These are phyloP conservation scores for Microbotryomycetes sp. DNA, from an alignment of 1,284 basidiomycete genomes.

Conservation along the genomic window DNA sequence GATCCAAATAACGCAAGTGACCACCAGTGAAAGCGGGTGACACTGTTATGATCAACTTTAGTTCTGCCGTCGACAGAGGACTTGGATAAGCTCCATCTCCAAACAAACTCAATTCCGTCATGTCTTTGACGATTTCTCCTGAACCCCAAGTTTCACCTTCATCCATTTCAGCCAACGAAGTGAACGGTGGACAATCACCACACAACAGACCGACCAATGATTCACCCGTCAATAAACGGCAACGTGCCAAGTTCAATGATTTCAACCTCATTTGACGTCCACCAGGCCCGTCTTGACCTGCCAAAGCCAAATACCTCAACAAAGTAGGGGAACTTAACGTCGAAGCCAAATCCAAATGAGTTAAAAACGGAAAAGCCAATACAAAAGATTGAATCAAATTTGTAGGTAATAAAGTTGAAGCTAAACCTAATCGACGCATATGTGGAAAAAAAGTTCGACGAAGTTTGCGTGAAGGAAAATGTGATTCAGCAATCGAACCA, in stretches of 20 bases:
- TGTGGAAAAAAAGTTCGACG: slow-evolving; percentile 55
- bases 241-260: slow-evolving; percentile 81
- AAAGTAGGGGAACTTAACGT: slow-evolving; percentile 72
- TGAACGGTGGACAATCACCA: slow-evolving; percentile 31
- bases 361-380: slow-evolving; percentile 75
- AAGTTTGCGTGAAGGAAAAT: slow-evolving; percentile 50
- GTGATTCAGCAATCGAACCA: slow-evolving; percentile 47
- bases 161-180: slow-evolving; percentile 23
- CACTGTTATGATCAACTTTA: slow-evolving; percentile 59
- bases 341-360: slow-evolving; percentile 64
- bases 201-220: slow-evolving; percentile 63
- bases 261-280: slow-evolving; percentile 50
- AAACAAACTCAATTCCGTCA: slow-evolving; percentile 57
- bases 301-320: slow-evolving; percentile 57
- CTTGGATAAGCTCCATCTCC: slow-evolving; percentile 80
- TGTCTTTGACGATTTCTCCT: slow-evolving; percentile 26
- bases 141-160: slow-evolving; percentile 26
- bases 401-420: slow-evolving; percentile 71
- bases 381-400: slow-evolving; percentile 70
- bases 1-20: slow-evolving; percentile 74
- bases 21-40: slow-evolving; percentile 79
- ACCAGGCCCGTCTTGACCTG: slow-evolving; percentile 46
- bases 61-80: slow-evolving; percentile 64
- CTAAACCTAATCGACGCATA: slow-evolving; percentile 73
- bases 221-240: slow-evolving; percentile 71